Base-by-base conservation (phyloP, 2,329 filamentous ascomycete species). In the Xylariomycetidae sp. region DNA sequence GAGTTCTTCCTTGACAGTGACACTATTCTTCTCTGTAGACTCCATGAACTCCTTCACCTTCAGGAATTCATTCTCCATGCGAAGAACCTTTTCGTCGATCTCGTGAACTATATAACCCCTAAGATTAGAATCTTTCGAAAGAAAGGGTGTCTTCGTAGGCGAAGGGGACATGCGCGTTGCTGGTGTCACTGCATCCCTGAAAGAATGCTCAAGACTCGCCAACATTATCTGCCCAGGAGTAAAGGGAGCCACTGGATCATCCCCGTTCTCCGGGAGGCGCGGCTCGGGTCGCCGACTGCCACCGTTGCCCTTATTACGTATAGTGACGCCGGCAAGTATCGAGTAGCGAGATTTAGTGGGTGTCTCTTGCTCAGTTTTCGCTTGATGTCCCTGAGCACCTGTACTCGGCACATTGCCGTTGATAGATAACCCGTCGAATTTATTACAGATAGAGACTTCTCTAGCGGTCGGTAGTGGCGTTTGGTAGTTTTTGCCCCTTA, bases 81-180 rank as follows among this genome's bases (percentile, higher is more conserved):
- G 74, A 42, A 81, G 80, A 46, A 96, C 74, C 44, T 82, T 79
- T 41, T 77, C 77, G 49, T 88, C 82, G 46, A 88, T 79, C 57
- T 96, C 88, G 74, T 83, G 90, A 51, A 75, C 84, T 86, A 74
- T 44, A 61, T 68, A 76, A 20, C 57, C 61, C 49, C 66, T 71
- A 45, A 74, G 64, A 72, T 86, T 82, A 80, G 88, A 87, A 69
- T 81, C 66, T 66, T 80, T 84, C 46, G 74, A 82, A 51, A 90
- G 68, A 67, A 73, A 89, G 2, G 56, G 50, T 11, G 56, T 58
- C 45, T 74, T 72, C 22, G 46, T 61, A 39, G 66, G 67, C 51
- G 64, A 70, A 37, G 54, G 56, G 45, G 58, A 56, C 50, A 66
- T 61, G 44, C 66, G 61, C 15, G 37, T 31, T 11, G 28, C 17